Percentiles rank a stretch among this genome's conserved stretches.
These are phyloP conservation scores for Sutorius australiensis DNA, from an alignment of 768 basidiomycete genomes.

Conservation along the genomic window DNA sequence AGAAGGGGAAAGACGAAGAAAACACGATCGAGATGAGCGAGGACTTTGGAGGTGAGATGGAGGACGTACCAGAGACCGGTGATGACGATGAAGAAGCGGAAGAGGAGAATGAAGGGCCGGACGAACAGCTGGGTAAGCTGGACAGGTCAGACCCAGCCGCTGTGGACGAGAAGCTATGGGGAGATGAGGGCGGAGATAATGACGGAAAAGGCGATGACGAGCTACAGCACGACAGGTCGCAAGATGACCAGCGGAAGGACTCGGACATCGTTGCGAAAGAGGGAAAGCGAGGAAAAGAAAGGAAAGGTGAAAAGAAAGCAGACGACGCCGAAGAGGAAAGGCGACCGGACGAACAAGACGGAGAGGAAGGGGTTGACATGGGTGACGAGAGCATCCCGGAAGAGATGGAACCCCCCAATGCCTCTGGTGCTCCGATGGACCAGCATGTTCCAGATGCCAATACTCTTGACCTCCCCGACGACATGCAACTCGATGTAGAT, in stretches of 20 bases:
- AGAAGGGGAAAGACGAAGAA: constrained; percentile 50
- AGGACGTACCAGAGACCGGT: constrained; percentile 65
- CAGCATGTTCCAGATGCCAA: constrained; percentile 75
- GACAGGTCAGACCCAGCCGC: constrained; percentile 79
- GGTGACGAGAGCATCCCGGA: constrained; percentile 37
- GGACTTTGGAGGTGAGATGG: constrained; percentile 83
- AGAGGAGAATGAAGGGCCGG: constrained; percentile 53
- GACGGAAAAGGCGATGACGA: constrained; percentile 49
- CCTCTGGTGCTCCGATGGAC: constrained; percentile 67
- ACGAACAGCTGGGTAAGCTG: constrained; percentile 81
- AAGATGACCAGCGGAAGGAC: constrained; percentile 38
- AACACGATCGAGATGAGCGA: constrained; percentile 89
- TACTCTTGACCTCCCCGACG: constrained; percentile 85
- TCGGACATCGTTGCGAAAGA: constrained; percentile 84
- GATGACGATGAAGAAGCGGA: constrained; percentile 47
- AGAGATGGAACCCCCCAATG: constrained; percentile 43
- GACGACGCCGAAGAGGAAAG: constrained; percentile 29
- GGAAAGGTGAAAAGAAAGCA: constrained; percentile 33
- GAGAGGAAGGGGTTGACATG: constrained; percentile 21
- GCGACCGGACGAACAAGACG: constrained; percentile 25
- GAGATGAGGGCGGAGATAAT: constrained; percentile 66
- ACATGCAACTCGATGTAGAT: constrained; percentile 58
- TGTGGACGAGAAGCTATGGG: constrained; percentile 97
- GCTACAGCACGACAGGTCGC: constrained; percentile 58
- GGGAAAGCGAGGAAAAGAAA: constrained; percentile 37